Percentiles rank a stretch among this genome's conserved stretches.
Conservation (phyloP, 345 rosid species). For the Nasturtium officinale region DNA sequence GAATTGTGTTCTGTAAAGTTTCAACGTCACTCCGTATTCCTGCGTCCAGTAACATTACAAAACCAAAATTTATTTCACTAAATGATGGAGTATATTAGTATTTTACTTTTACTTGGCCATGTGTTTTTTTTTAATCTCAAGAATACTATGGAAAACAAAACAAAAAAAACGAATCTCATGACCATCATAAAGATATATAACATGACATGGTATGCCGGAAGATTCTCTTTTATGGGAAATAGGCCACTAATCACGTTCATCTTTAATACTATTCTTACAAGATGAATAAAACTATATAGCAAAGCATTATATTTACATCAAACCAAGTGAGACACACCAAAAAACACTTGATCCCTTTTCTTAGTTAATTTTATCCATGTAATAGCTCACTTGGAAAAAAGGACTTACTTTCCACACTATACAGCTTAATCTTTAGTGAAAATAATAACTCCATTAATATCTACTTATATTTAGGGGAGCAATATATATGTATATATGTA, state of each 20-base stretch:
- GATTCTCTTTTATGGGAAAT: conserved; percentile 46
- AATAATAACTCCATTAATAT: not conserved
- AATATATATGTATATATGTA: too few species aligned
- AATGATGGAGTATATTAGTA: not conserved
- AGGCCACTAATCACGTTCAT: conserved; percentile 43
- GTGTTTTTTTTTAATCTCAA: not conserved
- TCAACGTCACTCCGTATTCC: conserved; percentile 65
- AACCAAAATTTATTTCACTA: not conserved
- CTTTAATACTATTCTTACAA: conserved; percentile 29
- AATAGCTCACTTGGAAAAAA: not conserved
- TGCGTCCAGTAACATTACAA: conserved; percentile 34
- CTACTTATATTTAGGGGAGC: not conserved
- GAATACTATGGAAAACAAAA: not conserved
- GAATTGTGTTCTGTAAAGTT: conserved; percentile 61
- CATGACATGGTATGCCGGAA: conserved; percentile 32
- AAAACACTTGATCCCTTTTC: conserved; percentile 9
- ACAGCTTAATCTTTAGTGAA: not conserved
- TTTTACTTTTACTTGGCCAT: conserved; percentile 1
- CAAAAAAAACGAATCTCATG: conserved; percentile 19
- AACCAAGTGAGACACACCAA: conserved; percentile 33
- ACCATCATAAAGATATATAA: conserved; percentile 29
- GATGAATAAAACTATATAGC: not conserved
- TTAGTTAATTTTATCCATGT: conserved; percentile 5
- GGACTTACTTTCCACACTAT: conserved; percentile 20
- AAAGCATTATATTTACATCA: conserved; percentile 31